Conservation (phyloP, 1,284 basidiomycete species). For the Quambalaria eucalypti region DNA sequence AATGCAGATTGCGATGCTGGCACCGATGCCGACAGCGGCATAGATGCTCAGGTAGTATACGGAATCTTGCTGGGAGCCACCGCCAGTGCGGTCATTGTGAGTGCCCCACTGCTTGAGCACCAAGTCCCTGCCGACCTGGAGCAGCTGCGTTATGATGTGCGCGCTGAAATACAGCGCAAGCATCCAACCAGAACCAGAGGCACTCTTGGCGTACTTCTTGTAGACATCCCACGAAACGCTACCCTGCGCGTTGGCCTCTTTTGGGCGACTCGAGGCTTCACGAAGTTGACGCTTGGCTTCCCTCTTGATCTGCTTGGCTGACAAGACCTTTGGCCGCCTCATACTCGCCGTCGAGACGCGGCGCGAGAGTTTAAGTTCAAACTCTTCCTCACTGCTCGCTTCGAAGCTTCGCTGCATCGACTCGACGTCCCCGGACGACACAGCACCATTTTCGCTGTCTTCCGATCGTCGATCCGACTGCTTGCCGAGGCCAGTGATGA, state of each 20-base stretch:
- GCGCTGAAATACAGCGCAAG: constrained; percentile 31
- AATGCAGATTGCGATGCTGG: constrained; percentile 33
- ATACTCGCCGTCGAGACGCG: constrained; percentile 29
- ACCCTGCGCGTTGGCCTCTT: constrained; percentile 38
- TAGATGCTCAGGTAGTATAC: constrained; percentile 40
- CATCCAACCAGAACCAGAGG: constrained; percentile 26
- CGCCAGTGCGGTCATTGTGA: constrained; percentile 17
- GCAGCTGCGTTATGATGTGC: constrained; percentile 33
- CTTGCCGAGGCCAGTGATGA: constrained; percentile 58
- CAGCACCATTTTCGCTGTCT: constrained; percentile 1
- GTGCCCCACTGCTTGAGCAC: constrained; percentile 45
- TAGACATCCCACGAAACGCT: constrained; percentile 40
- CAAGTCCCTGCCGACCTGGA: constrained; percentile 34
- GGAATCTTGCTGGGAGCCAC: constrained; percentile 14
- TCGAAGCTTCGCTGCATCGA: constrained; percentile 6
- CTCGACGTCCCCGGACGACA: constrained; percentile 5
- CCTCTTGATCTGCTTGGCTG: constrained; percentile 29
- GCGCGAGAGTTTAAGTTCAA: constrained; percentile 25
- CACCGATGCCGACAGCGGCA: constrained; percentile 31
- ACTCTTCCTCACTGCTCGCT: constrained; percentile 16
- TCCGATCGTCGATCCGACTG: constrained; percentile 38
- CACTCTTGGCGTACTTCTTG: constrained; percentile 26
- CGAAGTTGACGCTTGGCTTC: constrained; percentile 40
- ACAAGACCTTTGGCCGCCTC: constrained; percentile 29
- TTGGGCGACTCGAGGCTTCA: constrained; percentile 29